Percentiles rank a stretch among this genome's conserved stretches.
Conservation (phyloP, 2,329 filamentous ascomycete species). For the Albophoma yamanashiensis region DNA sequence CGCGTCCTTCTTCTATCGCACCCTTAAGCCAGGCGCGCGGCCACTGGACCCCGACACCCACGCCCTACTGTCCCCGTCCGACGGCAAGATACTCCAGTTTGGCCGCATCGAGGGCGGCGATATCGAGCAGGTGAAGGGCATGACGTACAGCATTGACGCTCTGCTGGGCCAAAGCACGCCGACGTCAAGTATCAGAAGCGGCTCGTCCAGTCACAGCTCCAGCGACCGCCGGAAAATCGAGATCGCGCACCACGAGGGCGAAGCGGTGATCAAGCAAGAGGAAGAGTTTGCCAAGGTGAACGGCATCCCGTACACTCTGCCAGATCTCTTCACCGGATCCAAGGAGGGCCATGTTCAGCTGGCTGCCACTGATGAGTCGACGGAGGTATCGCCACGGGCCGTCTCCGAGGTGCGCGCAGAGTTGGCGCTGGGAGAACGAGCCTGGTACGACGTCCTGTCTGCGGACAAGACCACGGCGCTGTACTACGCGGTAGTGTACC, state of each 20-base stretch:
- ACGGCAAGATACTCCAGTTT: constrained; percentile 85
- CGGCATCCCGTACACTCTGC: constrained; percentile 89
- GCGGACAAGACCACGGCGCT: constrained; percentile 57
- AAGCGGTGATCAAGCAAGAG: constrained; percentile 64
- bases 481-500: constrained; percentile 91
- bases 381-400: constrained; percentile 49
- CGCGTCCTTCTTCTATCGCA: constrained; percentile 94
- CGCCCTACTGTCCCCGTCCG: constrained; percentile 76
- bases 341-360: constrained; percentile 32
- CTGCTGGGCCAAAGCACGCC: constrained; percentile 63
- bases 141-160: constrained; percentile 94
- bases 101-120: constrained; percentile 86
- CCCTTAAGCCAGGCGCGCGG: constrained; percentile 76
- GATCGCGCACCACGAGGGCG: constrained; percentile 32
- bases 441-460: constrained; percentile 61
- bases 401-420: constrained; percentile 79
- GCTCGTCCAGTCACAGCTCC: constrained; percentile 11
- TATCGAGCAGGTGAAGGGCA: constrained; percentile 97
- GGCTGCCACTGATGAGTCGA: constrained; percentile 64
- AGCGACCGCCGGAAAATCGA: constrained; percentile 11
- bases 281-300: constrained; percentile 93
- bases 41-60: constrained; percentile 74
- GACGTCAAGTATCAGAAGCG: constrained; percentile 39
- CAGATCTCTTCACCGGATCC: constrained; percentile 72
- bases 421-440: constrained; percentile 58